Conservation (phyloP, 2,329 filamentous ascomycete species). For the Colletotrichum spinosum region DNA sequence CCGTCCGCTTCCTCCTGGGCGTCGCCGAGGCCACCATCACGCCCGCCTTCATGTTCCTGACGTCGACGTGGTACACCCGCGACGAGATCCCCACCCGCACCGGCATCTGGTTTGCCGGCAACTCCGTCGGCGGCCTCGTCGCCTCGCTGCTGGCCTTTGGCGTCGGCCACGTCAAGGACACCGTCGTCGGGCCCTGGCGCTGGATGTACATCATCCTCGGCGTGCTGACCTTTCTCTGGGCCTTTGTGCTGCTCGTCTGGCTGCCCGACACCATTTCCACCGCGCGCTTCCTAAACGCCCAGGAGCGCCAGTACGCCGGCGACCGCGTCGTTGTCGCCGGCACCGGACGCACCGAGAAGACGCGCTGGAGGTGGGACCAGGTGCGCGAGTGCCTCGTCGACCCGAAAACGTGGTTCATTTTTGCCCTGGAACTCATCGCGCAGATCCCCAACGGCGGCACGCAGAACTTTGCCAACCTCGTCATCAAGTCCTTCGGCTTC, state of each 20-base stretch:
- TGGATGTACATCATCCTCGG: conserved; percentile 71
- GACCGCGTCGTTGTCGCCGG: conserved; percentile 61
- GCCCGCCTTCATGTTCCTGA: conserved; percentile 67
- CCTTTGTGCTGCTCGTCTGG: conserved; percentile 57
- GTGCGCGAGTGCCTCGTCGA: conserved; percentile 64
- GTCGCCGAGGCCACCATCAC: conserved; percentile 66
- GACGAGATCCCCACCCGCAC: conserved; percentile 66
- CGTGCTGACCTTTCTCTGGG: conserved; percentile 62
- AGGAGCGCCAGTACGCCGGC: conserved; percentile 61
- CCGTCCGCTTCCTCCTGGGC: conserved; percentile 64
- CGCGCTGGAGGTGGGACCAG: conserved; percentile 63
- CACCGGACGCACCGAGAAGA: conserved; percentile 62
- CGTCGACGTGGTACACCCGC: conserved; percentile 67
- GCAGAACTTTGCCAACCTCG: conserved; percentile 68
- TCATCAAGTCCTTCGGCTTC: conserved; percentile 67
- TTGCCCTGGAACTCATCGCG: conserved; percentile 62
- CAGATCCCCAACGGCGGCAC: conserved; percentile 74
- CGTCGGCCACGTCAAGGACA: conserved; percentile 62
- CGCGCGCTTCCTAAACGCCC: conserved; percentile 67
- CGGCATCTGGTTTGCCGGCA: conserved; percentile 67
- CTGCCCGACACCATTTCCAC: conserved; percentile 66
- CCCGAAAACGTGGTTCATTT: conserved; percentile 71
- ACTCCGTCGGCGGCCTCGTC: conserved; percentile 59
- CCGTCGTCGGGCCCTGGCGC: conserved; percentile 60
- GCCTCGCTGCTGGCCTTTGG: conserved; percentile 66